Conservation (phyloP, 495 filamentous ascomycete genomes). For the Apodospora peruviana region DNA sequence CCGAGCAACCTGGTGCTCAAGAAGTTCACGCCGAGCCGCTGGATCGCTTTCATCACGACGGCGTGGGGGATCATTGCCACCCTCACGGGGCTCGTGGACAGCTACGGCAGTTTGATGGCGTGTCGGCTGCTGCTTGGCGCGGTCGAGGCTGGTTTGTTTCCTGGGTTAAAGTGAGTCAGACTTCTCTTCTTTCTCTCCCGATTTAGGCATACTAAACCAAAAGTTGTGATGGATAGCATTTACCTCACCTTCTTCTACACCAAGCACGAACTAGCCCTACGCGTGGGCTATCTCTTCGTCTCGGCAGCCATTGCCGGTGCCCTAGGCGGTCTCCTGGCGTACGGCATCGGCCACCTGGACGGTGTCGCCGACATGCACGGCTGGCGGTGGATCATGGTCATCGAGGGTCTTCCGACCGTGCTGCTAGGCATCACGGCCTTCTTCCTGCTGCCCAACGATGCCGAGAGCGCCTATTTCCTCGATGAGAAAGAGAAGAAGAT, state of each 20-base stretch:
- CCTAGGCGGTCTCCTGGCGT: slow-evolving; percentile 70
- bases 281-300: slow-evolving; percentile 72
- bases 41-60: slow-evolving; percentile 58
- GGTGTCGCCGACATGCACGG: slow-evolving; percentile 55
- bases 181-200: not conserved
- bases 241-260: slow-evolving; percentile 74
- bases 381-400: slow-evolving; percentile 64
- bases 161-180: slow-evolving; percentile 38
- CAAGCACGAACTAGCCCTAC: slow-evolving; percentile 65
- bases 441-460: slow-evolving; percentile 61
- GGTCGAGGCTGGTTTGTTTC: slow-evolving; percentile 67
- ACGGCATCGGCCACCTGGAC: slow-evolving; percentile 67
- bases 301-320: slow-evolving; percentile 71
- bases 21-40: slow-evolving; percentile 58
- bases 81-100: slow-evolving; percentile 58
- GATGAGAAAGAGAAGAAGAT: slow-evolving; percentile 53
- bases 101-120: slow-evolving; percentile 43
- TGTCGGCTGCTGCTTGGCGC: slow-evolving; percentile 58
- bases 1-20: slow-evolving; percentile 63
- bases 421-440: slow-evolving; percentile 55
- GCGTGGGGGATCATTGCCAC: slow-evolving; percentile 71
- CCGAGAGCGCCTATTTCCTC: slow-evolving; percentile 57
- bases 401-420: slow-evolving; percentile 68
- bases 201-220: not conserved
- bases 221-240: not conserved